Base-by-base conservation (phyloP, 2,329 filamentous ascomycete genomes). In the Blastomyces parvus region DNA sequence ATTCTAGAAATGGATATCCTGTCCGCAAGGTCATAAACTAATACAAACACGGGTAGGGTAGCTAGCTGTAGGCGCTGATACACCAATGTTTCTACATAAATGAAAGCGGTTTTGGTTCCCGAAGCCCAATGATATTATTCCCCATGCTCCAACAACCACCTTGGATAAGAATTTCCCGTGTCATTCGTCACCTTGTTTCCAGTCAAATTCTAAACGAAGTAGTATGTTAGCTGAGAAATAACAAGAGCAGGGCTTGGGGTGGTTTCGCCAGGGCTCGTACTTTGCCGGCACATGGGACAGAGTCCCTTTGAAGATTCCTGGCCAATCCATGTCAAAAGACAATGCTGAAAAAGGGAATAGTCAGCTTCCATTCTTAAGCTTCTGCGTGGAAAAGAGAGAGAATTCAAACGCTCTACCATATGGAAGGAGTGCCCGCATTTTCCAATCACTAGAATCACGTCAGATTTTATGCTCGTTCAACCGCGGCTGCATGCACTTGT, bases 381-480 rank as follows among this genome's bases (percentile, higher is more conserved):
- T 36, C 33, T 3, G 1, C 19, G 17, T 6, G 25, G 25, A 25
- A 14, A 33, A 25, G 58, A 2, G 33, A 38, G 2, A 52, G n/a
- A n/a, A 42, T 44, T 19, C 11, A 25, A 27, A 30, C 14, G 33
- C 40, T 19, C 3, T 76, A 95, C 91, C 90, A 96, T 95, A 77
- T 99, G 94, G 73, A 99, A 99, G 67, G 91, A 96, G 76, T 99
- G 94, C 5, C 91, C 93, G 78, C 94, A 99, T 80, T 93, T 95
- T 53, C 94, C 94, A 65, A 94, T 92, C 68, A 97, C 93, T 97
- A 70, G 52, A 46, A 22, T 62, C 25, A 58, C 22, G 9, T 63
- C 22, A 65, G 62, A 33, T 33, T 30, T 30, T 33, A 60, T 38
- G 36, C 33, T 42, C 19, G 52, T 17, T 3, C 19, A 22, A 4